Evolutionary conservation across 129 eudicot genomes (phyloP).

Genomic region (Pseudognaphalium luteoalbum): DNA sequence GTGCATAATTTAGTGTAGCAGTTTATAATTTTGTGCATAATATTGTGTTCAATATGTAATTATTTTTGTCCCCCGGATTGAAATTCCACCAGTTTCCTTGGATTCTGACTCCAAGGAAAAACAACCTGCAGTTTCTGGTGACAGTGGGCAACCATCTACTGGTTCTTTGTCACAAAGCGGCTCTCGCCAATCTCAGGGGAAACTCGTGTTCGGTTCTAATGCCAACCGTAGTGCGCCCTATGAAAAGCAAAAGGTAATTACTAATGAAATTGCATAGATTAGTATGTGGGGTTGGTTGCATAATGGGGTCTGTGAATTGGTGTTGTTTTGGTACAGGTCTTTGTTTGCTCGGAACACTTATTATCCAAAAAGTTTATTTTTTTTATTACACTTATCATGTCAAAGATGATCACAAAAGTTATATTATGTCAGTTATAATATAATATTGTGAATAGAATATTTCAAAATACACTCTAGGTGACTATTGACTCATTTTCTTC

Average conservation of each 20-base stretch:
- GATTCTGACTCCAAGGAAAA: slow-evolving; percentile 46
- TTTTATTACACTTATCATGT: too few relatives aligned
- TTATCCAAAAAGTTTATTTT: too few relatives aligned
- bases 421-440: neutral
- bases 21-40: too few relatives aligned
- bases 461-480: neutral
- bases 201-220: slow-evolving; percentile 84
- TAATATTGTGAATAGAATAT: neutral
- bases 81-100: slow-evolving; percentile 58
- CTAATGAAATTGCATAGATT: neutral
- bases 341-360: too few relatives aligned
- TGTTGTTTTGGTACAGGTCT: too few relatives aligned
- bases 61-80: too few relatives aligned
- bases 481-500: too few relatives aligned
- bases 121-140: slow-evolving; percentile 41
- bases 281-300: neutral
- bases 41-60: too few relatives aligned
- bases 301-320: neutral
- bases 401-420: neutral
- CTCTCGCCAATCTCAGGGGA: slow-evolving; percentile 77
- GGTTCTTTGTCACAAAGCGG: slow-evolving; percentile 57
- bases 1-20: too few relatives aligned
- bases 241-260: slow-evolving; percentile 67
- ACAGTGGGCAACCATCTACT: slow-evolving; percentile 41
- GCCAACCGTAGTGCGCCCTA: slow-evolving; percentile 44